Evolutionary conservation across 1,139 yeast species (phyloP).

Genomic region (Arxiozyma telluris): DNA sequence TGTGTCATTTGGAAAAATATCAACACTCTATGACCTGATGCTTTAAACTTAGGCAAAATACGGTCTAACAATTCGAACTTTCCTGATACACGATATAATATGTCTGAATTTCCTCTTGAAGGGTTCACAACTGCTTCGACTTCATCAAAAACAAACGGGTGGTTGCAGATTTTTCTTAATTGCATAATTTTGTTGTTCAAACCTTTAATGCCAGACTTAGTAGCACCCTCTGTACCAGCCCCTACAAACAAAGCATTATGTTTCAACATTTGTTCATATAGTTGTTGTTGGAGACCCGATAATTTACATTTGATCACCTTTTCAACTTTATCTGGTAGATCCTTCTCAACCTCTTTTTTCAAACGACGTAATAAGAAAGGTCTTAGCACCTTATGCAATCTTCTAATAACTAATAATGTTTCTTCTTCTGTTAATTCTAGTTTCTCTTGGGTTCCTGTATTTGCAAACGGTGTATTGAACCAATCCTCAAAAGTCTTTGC

Average conservation of each 20-base stretch:
- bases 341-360: constrained; percentile 95
- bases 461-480: constrained; percentile 81
- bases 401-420: constrained; percentile 81
- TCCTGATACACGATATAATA: constrained; percentile 63
- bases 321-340: constrained; percentile 90
- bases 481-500: constrained; percentile 80
- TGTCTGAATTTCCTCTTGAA: constrained; percentile 52
- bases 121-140: constrained; percentile 86
- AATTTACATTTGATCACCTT: constrained; percentile 90
- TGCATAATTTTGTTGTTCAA: constrained; percentile 93
- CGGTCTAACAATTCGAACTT: constrained; percentile 71
- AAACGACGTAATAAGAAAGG: constrained; percentile 91
- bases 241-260: constrained; percentile 59
- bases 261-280: constrained; percentile 72
- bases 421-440: constrained; percentile 88
- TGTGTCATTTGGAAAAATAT: constrained; percentile 85
- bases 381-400: constrained; percentile 90
- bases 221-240: constrained; percentile 40
- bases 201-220: constrained; percentile 60
- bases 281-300: constrained; percentile 73
- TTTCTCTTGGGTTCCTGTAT: constrained; percentile 73
- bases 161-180: constrained; percentile 90
- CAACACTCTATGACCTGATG: constrained; percentile 68
- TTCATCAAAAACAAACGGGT: constrained; percentile 94
- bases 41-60: constrained; percentile 64